phyloP scores from a whole-genome alignment of 306 rosid species.

The Rosa persica region DNA sequence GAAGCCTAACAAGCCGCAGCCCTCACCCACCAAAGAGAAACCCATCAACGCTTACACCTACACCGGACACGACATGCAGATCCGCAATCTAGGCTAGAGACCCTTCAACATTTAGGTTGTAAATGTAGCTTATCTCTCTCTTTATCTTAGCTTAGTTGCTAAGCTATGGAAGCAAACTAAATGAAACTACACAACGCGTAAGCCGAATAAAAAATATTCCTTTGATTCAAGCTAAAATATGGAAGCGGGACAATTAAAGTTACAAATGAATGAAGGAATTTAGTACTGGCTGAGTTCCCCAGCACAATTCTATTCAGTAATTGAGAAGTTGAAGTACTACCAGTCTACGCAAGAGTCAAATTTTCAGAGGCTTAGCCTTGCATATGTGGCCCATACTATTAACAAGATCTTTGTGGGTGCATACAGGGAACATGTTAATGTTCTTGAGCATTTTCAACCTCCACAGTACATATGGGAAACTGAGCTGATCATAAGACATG shows the following conservation, averaged over 20 bases:
- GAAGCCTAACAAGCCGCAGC: not conserved
- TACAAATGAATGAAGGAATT: constrained; percentile 14
- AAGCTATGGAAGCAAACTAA: not conserved
- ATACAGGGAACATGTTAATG: constrained; percentile 78
- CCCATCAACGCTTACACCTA: not conserved
- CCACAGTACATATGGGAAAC: constrained; percentile 94
- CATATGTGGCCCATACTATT: constrained; percentile 96
- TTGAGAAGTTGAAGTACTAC: constrained; percentile 1
- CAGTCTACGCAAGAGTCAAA: constrained; percentile 22
- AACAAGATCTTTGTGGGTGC: constrained; percentile 94
- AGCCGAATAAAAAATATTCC: not conserved
- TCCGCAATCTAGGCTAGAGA: not conserved
- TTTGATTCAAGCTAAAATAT: not conserved
- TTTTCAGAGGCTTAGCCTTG: constrained; percentile 79
- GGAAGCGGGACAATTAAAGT: not conserved
- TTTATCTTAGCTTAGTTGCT: not conserved
- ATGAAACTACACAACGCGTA: not conserved
- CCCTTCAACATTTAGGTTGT: not conserved
- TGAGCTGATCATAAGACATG: constrained; percentile 93
- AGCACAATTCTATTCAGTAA: not conserved
- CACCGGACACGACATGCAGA: not conserved
- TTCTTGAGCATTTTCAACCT: constrained; percentile 60
- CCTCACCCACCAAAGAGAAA: not conserved
- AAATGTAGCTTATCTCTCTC: not conserved
- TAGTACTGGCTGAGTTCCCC: not conserved